Conservation (phyloP, 2,329 filamentous ascomycete species). For the Colletotrichum cereale region DNA sequence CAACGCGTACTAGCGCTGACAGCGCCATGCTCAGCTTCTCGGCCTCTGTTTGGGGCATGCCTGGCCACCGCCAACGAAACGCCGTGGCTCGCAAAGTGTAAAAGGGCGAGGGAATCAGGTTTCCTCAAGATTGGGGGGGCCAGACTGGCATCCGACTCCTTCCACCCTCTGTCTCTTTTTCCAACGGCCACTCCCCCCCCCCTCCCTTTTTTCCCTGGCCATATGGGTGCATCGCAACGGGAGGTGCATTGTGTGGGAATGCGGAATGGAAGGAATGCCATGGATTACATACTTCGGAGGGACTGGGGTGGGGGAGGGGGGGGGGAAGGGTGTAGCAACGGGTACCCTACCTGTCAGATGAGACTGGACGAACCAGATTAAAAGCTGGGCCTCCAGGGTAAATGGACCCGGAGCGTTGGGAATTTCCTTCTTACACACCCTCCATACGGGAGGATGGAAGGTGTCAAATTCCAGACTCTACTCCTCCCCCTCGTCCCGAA, state of each 20-base stretch:
- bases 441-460: neutral
- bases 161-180: neutral
- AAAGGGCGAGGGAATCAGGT: neutral
- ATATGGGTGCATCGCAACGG: neutral
- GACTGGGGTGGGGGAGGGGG: neutral
- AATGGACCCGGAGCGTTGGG: neutral
- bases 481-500: neutral
- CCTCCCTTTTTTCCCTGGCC: neutral
- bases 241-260: neutral
- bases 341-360: neutral
- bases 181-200: neutral
- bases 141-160: neutral
- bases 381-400: neutral
- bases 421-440: neutral
- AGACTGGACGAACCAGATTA: neutral
- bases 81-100: neutral
- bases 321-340: neutral
- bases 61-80: neutral
- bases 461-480: neutral
- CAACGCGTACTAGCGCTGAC: constrained; percentile 37
- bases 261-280: neutral
- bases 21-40: constrained; percentile 6
- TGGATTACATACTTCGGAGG: neutral
- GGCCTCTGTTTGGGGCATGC: neutral
- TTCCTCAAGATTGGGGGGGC: constrained; percentile 4